Percentiles rank a stretch among this genome's conserved stretches.
These are phyloP conservation scores for Tardiomyces depauwii DNA, from an alignment of 1,139 yeast species.

Conservation along the genomic window DNA sequence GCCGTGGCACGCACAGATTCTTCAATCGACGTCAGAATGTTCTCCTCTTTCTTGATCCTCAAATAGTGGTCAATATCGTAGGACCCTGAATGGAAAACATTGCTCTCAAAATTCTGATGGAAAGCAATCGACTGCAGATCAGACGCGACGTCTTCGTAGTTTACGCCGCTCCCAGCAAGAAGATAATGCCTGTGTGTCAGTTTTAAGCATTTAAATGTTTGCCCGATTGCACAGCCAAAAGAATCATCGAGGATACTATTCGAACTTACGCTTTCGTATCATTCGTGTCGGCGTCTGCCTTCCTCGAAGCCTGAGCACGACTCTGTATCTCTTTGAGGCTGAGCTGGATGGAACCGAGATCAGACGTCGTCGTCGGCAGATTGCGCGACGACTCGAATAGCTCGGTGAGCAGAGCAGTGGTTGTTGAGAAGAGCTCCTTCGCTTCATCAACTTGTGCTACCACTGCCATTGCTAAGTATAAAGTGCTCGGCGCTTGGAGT, in stretches of 20 bases:
- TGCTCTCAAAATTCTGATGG: slow-evolving; percentile 17
- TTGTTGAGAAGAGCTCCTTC: slow-evolving; percentile 9
- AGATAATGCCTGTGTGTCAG: slow-evolving; percentile 45
- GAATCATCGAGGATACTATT: no score
- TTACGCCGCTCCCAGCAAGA: slow-evolving; percentile 80
- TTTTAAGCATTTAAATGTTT: no score
- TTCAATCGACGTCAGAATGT: slow-evolving; percentile 72
- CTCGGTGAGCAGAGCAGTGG: slow-evolving; percentile 40
- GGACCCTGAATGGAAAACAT: slow-evolving; percentile 11
- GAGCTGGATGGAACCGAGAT: slow-evolving; percentile 60
- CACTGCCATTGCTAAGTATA: background rate
- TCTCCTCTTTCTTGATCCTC: slow-evolving; percentile 67
- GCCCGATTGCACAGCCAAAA: background rate
- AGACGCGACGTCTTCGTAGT: slow-evolving; percentile 74
- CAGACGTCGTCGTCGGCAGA: slow-evolving; percentile 53
- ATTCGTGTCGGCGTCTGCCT: slow-evolving; percentile 49
- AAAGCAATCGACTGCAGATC: slow-evolving; percentile 31
- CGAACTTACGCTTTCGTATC: slow-evolving; percentile 4
- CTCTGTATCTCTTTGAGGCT: slow-evolving; percentile 70
- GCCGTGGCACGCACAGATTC: slow-evolving; percentile 67
- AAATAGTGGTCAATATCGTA: slow-evolving; percentile 28
- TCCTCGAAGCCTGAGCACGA: slow-evolving; percentile 34
- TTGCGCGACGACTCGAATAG: slow-evolving; percentile 60
- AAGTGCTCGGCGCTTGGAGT: no score
- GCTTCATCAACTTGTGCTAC: background rate